Conservation (phyloP, 306 rosid genomes). For the Spatholobus suberectus region DNA sequence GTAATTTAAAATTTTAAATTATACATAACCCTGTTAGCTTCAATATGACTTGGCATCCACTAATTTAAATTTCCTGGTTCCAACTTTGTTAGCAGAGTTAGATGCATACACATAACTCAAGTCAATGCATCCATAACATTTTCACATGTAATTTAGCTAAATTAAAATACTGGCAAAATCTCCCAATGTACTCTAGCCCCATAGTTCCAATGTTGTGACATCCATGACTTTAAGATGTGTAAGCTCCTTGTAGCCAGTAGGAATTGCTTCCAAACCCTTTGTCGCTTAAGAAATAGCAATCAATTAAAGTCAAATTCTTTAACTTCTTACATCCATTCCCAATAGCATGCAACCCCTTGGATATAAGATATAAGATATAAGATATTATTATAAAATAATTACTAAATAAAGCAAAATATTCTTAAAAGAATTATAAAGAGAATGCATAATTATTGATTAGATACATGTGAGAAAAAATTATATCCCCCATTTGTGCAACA, state of each 20-base stretch:
- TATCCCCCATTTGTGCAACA: neutral
- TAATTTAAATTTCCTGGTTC: neutral
- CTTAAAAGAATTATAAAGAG: neutral
- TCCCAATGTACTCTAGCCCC: constrained; percentile 77
- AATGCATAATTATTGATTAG: neutral
- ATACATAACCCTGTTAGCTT: neutral
- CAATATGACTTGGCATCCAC: neutral
- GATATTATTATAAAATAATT: constrained; percentile 7
- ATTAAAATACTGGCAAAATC: constrained; percentile 73
- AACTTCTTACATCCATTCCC: constrained; percentile 83
- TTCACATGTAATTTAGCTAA: constrained; percentile 31
- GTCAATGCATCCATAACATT: neutral
- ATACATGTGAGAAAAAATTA: neutral
- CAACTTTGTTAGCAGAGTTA: neutral
- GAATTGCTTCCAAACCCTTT: constrained; percentile 83
- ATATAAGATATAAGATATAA: too few relatives aligned
- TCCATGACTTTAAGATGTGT: constrained; percentile 81
- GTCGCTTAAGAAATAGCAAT: constrained; percentile 77
- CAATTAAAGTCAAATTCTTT: constrained; percentile 72
- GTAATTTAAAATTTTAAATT: too few relatives aligned
- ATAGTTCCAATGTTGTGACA: constrained; percentile 78
- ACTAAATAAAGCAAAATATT: neutral
- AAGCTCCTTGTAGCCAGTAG: constrained; percentile 74
- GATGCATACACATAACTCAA: neutral
- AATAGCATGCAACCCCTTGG: constrained; percentile 74